Conservation (phyloP, 345 rosid genomes). For the Excoecaria agallocha region DNA sequence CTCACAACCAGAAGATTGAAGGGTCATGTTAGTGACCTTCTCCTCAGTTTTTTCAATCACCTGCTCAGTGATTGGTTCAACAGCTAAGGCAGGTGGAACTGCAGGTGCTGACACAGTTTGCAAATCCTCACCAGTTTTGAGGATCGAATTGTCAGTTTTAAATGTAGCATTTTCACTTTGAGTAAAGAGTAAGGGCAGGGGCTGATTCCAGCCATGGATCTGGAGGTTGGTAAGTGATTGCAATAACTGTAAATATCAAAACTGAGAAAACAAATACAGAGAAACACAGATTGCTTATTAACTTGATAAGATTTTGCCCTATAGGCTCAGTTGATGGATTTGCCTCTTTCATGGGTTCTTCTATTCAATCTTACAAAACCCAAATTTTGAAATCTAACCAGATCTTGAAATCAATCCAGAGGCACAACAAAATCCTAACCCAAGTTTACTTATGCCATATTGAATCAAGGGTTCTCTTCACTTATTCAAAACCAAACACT, state of each 20-base stretch:
- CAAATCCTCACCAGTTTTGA: slow-evolving; percentile 84
- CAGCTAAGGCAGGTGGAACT: slow-evolving; percentile 10
- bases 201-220: slow-evolving; percentile 98
- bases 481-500: background rate
- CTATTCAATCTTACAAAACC: background rate
- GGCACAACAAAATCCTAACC: slow-evolving; percentile 4
- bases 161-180: slow-evolving; percentile 73
- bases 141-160: slow-evolving; percentile 59
- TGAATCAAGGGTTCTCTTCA: slow-evolving; percentile 4
- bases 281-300: slow-evolving; percentile 87
- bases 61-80: slow-evolving; percentile 24
- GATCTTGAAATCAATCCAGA: slow-evolving; percentile 10
- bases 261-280: slow-evolving; percentile 88
- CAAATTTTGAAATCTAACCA: slow-evolving; percentile 15
- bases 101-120: slow-evolving; percentile 20
- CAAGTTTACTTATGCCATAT: slow-evolving; percentile 6
- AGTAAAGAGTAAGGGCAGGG: slow-evolving; percentile 75
- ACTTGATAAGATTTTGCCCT: slow-evolving; percentile 72
- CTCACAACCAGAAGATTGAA: slow-evolving; percentile 29
- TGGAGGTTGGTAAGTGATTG: slow-evolving; percentile 91
- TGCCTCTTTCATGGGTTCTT: slow-evolving; percentile 61
- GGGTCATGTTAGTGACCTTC: slow-evolving; percentile 14
- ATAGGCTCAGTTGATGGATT: slow-evolving; percentile 60
- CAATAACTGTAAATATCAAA: slow-evolving; percentile 71
- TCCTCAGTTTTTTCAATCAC: slow-evolving; percentile 24